Evolutionary conservation across 441 rosid species (phyloP).

Genomic region (Macaranga tanarius): DNA sequence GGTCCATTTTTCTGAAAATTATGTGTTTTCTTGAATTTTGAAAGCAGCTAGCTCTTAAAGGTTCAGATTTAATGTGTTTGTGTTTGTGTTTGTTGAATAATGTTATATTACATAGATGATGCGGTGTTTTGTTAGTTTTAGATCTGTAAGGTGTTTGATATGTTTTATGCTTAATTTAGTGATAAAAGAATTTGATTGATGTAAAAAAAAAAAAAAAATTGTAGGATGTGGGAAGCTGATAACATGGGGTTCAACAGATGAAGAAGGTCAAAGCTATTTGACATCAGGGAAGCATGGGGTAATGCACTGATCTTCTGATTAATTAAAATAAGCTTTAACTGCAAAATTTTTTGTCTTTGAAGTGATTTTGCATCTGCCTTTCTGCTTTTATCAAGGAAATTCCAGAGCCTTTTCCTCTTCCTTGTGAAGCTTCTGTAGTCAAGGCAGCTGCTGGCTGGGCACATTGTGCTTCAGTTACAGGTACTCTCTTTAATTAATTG

Average conservation of each 20-base stretch:
- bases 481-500: constrained; percentile 24
- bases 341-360: constrained; percentile 2
- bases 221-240: constrained; percentile 76
- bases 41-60: too few relatives aligned
- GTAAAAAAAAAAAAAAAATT: too few relatives aligned
- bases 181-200: not conserved
- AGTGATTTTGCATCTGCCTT: constrained; percentile 22
- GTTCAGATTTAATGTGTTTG: too few relatives aligned
- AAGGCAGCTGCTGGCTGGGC: constrained; percentile 95
- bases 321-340: constrained; percentile 10
- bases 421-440: constrained; percentile 53
- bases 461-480: constrained; percentile 81
- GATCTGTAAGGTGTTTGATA: too few relatives aligned
- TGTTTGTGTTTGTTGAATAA: too few relatives aligned
- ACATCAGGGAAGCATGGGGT: constrained; percentile 94
- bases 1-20: constrained; percentile 37
- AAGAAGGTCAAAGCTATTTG: constrained; percentile 83
- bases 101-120: too few relatives aligned
- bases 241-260: constrained; percentile 96
- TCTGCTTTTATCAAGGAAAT: constrained; percentile 48
- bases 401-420: constrained; percentile 87
- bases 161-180: not conserved
- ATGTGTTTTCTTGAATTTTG: too few relatives aligned
- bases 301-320: constrained; percentile 29
- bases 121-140: too few relatives aligned